Conservation (phyloP, 73 alveolate species). For the Tetrahymena malaccensis region DNA sequence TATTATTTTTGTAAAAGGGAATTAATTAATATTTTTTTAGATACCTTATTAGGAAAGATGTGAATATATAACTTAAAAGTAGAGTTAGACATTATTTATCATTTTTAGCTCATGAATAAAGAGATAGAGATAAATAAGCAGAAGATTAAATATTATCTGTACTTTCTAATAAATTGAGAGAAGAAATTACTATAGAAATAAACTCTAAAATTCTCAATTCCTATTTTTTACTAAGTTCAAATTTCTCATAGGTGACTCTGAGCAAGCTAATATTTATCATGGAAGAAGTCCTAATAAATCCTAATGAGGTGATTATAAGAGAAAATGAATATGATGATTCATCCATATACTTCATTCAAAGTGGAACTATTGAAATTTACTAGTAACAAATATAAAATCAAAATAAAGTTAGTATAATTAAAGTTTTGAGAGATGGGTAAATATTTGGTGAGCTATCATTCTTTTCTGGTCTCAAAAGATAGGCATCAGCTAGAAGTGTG, state of each 20-base stretch:
- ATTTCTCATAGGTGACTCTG: not conserved
- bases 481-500: constrained; percentile 9
- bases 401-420: not conserved
- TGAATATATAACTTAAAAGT: not conserved
- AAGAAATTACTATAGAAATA: not conserved
- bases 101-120: not conserved
- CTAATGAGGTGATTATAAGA: not conserved
- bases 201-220: not conserved
- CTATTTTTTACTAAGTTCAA: not conserved
- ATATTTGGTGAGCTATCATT: constrained; percentile 21
- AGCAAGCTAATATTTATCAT: not conserved
- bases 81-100: not conserved
- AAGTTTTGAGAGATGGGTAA: not conserved
- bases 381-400: not conserved
- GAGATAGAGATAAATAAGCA: not conserved
- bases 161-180: not conserved
- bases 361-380: not conserved
- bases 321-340: not conserved
- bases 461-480: constrained; percentile 1
- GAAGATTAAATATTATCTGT: not conserved
- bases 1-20: not conserved
- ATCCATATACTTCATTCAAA: not conserved
- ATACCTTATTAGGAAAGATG: not conserved
- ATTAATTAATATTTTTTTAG: not conserved
- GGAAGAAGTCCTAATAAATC: not conserved